Evolutionary conservation across 2,329 filamentous ascomycete species (phyloP), one percentile per base, ranked within the genome.

Genomic region (Colletotrichum theobromicola): DNA sequence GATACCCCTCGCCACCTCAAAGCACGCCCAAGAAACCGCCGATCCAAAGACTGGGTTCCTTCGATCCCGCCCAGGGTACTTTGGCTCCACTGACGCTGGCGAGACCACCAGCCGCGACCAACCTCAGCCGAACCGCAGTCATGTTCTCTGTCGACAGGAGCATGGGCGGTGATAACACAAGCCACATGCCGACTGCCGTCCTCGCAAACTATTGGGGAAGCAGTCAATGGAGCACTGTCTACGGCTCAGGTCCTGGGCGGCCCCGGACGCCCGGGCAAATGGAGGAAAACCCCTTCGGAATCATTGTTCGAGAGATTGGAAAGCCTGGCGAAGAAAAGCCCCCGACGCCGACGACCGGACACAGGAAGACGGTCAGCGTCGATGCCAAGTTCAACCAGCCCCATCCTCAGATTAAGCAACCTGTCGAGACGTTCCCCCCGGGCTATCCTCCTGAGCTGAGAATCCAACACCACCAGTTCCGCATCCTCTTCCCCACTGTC

Each of bases 151-250:
- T 93, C 66, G 95, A 98, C 80, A 90, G 93, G 75, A 91, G 92
- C 3, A 87, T 95, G 71, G 90, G 89, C 4, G 83, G 92, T 21
- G 92, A 92, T n/a, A 90, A 88, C 61, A 89, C 89, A n/a, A 91
- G 93, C 55, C 90, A 90, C 26, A 91, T 98, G 84, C 95, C 96
- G 2, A 94, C 94, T 64, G 95, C 95, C 16, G 92, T 98, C 75
- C 91, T 98, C 87, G 96, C 96, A 35, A 98, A 98, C 81, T 90
- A 97, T 70, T 98, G 96, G 96, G 96, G 96, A 64, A 97, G 93
- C 79, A 94, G 92, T 71, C 93, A 95, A 61, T 98, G 95, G 94
- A 84, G 81, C 57, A 79, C 81, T 1, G 79, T 82, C 37, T 84
- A 84, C 70, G 78, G 78, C 10, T 77, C 80, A 12, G 75, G 77